phyloP scores from a whole-genome alignment of 306 rosid genomes.

The Coriaria nepalensis region DNA sequence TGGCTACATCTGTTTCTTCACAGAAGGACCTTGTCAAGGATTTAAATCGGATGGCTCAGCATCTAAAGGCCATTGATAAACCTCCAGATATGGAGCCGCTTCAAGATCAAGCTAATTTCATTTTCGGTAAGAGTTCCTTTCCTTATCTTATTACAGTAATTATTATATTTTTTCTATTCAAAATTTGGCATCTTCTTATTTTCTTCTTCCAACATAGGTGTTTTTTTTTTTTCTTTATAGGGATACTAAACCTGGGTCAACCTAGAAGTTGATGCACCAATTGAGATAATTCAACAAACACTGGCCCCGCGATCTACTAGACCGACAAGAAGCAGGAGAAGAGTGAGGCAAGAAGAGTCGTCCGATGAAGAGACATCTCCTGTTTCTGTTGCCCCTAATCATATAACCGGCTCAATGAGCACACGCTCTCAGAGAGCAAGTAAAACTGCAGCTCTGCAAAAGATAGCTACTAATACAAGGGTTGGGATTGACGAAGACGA shows the following conservation, averaged over 20 bases:
- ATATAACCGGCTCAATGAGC: slow-evolving; percentile 15
- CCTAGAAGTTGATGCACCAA: slow-evolving; percentile 32
- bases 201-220: not conserved
- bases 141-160: not conserved
- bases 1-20: slow-evolving; percentile 16
- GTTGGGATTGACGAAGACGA: slow-evolving; percentile 23
- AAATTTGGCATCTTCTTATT: not conserved
- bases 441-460: slow-evolving; percentile 66
- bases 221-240: slow-evolving; percentile 8
- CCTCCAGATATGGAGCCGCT: slow-evolving; percentile 42
- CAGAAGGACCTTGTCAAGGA: slow-evolving; percentile 43
- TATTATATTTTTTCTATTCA: not conserved
- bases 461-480: slow-evolving; percentile 36
- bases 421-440: slow-evolving; percentile 80
- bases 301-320: slow-evolving; percentile 41
- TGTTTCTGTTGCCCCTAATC: slow-evolving; percentile 37
- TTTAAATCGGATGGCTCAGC: slow-evolving; percentile 46
- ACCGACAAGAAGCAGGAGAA: slow-evolving; percentile 43
- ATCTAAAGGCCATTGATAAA: slow-evolving; percentile 34
- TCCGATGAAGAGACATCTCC: slow-evolving; percentile 56
- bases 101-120: slow-evolving; percentile 34
- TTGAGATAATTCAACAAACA: slow-evolving; percentile 34
- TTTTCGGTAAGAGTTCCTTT: slow-evolving; percentile 25
- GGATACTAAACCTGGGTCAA: slow-evolving; percentile 25
- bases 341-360: slow-evolving; percentile 43